Percentiles rank a stretch among this genome's conserved stretches.
Conservation (phyloP, 352 stramenopile genomes). For the Globisporangium acanthophoron region DNA sequence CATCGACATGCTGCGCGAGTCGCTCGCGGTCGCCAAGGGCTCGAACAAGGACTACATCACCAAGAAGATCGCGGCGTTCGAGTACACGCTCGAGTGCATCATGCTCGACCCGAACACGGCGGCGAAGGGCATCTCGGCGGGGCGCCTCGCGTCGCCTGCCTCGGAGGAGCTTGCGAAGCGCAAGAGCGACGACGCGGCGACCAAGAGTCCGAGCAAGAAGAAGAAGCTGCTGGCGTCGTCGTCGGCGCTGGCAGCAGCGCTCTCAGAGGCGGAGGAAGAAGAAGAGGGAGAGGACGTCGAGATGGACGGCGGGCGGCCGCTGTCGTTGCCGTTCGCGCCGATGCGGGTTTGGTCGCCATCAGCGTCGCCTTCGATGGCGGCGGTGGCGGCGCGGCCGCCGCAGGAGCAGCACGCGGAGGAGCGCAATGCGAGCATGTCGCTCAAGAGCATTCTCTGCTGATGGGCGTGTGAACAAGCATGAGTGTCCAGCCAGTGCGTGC, state of each 20-base stretch:
- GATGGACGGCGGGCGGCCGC: conserved; percentile 14
- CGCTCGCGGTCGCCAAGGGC: conserved; percentile 60
- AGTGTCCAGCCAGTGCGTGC: neutral
- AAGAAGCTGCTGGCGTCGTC: conserved; percentile 30
- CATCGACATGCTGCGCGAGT: conserved; percentile 77
- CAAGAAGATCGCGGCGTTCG: conserved; percentile 78
- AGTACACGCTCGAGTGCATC: conserved; percentile 78
- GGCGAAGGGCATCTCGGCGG: conserved; percentile 64
- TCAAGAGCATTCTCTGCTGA: conserved; percentile 74
- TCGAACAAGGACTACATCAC: conserved; percentile 76
- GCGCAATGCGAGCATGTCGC: conserved; percentile 57
- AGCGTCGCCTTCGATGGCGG: no score
- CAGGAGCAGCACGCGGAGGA: conserved; percentile 19
- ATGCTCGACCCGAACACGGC: conserved; percentile 77
- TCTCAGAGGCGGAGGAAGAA: conserved; percentile 50
- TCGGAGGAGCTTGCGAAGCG: conserved; percentile 61
- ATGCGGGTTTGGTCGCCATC: conserved; percentile 10
- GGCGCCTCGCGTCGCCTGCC: conserved; percentile 46
- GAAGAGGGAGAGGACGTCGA: conserved; percentile 8
- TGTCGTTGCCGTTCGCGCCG: conserved; percentile 3
- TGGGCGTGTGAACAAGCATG: neutral
- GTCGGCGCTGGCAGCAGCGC: conserved; percentile 17
- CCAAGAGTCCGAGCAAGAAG: neutral
- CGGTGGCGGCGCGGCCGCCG: neutral
- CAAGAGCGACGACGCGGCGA: conserved; percentile 1